A percentile compares a stretch with the other conserved stretches of the same genome.
Conservation (phyloP, 2,329 filamentous ascomycete species). For the Cladophialophora bantiana region DNA sequence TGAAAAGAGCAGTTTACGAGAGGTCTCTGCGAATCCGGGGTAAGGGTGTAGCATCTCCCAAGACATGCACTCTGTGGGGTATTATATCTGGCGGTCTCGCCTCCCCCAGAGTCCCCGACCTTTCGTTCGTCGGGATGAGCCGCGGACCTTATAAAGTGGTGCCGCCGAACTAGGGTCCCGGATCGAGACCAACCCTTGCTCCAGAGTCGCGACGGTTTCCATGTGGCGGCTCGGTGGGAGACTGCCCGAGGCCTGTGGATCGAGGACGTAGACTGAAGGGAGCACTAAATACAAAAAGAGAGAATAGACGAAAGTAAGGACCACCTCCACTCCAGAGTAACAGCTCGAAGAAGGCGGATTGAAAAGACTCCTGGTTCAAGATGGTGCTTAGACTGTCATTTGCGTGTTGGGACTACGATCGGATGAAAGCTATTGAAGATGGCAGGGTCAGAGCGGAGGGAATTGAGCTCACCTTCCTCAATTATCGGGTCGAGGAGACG, state of each 20-base stretch:
- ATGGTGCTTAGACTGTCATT: conserved; percentile 38
- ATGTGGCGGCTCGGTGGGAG: background rate
- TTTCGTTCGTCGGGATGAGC: conserved; percentile 1
- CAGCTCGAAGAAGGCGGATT: background rate
- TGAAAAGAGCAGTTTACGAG: background rate
- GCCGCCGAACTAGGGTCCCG: background rate
- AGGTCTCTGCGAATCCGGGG: background rate
- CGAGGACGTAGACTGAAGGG: background rate
- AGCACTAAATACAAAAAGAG: background rate
- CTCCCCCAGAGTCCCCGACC: conserved; percentile 7
- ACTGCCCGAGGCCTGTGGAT: background rate
- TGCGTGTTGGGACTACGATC: conserved; percentile 43
- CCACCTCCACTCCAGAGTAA: background rate
- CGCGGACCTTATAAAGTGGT: conserved; percentile 4
- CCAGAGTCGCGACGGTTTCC: background rate
- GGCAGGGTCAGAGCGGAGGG: conserved; percentile 43
- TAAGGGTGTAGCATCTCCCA: background rate
- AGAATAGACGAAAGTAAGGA: background rate
- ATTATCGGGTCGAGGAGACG: conserved; percentile 29
- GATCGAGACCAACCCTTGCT: background rate
- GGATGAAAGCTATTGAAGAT: conserved; percentile 41
- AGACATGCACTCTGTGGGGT: conserved; percentile 16
- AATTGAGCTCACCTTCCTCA: conserved; percentile 45
- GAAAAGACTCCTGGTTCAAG: background rate
- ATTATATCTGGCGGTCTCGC: conserved; percentile 15